phyloP scores from a whole-genome alignment of 1,284 basidiomycete species.

The Cryptococcus sp. region DNA sequence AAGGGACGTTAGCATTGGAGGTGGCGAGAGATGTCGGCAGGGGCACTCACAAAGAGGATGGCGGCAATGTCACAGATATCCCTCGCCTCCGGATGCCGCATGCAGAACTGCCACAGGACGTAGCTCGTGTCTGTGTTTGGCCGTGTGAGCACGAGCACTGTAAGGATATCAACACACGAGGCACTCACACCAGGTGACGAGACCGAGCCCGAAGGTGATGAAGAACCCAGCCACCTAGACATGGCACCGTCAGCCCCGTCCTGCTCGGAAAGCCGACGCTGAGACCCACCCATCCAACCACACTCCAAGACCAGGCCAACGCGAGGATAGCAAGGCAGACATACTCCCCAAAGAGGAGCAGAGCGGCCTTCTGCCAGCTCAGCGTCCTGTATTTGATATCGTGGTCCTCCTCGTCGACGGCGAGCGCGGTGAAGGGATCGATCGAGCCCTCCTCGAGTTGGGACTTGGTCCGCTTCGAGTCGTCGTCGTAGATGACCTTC shows the following conservation, averaged over 20 bases:
- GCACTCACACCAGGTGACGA: conserved; percentile 44
- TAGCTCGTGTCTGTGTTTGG: conserved; percentile 36
- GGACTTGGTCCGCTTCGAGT: conserved; percentile 4
- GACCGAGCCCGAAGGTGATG: conserved; percentile 59
- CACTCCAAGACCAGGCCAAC: conserved; percentile 40
- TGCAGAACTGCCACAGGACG: conserved; percentile 55
- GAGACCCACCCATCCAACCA: conserved; percentile 37
- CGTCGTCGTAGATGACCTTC: conserved; percentile 3
- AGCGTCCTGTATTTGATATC: conserved; percentile 43
- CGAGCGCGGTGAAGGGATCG: conserved; percentile 33
- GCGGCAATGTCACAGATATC: conserved; percentile 65
- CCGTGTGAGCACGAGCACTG: neutral
- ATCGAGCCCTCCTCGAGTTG: conserved; percentile 12
- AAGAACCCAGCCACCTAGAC: conserved; percentile 48
- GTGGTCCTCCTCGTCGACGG: conserved; percentile 36
- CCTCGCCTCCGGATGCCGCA: conserved; percentile 59
- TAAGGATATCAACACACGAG: neutral
- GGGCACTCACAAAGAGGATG: conserved; percentile 47
- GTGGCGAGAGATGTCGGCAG: conserved; percentile 1
- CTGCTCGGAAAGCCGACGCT: conserved; percentile 11
- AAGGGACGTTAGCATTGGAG: neutral
- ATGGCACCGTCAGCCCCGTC: neutral
- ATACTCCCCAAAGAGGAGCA: conserved; percentile 46
- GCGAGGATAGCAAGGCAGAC: conserved; percentile 49
- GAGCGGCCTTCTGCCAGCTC: conserved; percentile 45